A percentile compares a stretch with the other conserved stretches of the same genome.
These are phyloP conservation scores for Cladobotryum protrusum DNA, from an alignment of 2,329 filamentous ascomycete species.

Conservation along the genomic window DNA sequence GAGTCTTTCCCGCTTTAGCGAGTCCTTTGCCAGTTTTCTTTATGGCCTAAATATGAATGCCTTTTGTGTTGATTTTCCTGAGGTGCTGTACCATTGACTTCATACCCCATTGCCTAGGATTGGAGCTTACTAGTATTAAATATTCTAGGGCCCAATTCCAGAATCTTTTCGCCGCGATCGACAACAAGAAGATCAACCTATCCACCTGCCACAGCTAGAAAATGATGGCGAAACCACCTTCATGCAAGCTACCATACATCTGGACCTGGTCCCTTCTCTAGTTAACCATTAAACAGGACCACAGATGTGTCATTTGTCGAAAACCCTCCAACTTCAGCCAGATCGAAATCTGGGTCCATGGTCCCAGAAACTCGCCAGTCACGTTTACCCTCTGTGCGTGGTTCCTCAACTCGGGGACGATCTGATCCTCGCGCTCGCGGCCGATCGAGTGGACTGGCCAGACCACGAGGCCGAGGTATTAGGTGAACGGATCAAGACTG, in stretches of 20 bases:
- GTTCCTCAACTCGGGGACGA: conserved; percentile 28
- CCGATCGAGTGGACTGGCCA: conserved; percentile 40
- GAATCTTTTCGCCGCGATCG: conserved; percentile 73
- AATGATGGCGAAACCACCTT: conserved; percentile 72
- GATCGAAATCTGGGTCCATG: conserved; percentile 40
- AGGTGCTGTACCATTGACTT: conserved; percentile 46
- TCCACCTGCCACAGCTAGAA: conserved; percentile 24
- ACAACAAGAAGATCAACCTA: conserved; percentile 47
- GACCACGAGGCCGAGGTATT: conserved; percentile 40
- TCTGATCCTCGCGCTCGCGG: conserved; percentile 24
- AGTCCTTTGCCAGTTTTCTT: conserved; percentile 91
- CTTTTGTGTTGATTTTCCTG: conserved; percentile 95
- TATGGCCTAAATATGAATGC: conserved; percentile 99
- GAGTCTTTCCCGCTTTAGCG: conserved; percentile 84
- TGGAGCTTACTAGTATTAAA: neutral
- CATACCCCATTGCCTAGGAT: neutral
- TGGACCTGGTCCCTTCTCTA: neutral
- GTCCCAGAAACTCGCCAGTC: conserved; percentile 39
- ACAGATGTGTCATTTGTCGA: conserved; percentile 90
- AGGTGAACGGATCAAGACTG: conserved; percentile 27
- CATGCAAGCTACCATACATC: conserved; percentile 49
- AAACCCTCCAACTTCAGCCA: conserved; percentile 60
- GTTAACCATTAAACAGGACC: conserved; percentile 50
- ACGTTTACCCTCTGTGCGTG: conserved; percentile 41
- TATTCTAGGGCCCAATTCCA: conserved; percentile 63